Evolutionary conservation across 2,329 filamentous ascomycete genomes (phyloP), one percentile per base, ranked within the genome.

Genomic region (Aspergillus candidus): DNA sequence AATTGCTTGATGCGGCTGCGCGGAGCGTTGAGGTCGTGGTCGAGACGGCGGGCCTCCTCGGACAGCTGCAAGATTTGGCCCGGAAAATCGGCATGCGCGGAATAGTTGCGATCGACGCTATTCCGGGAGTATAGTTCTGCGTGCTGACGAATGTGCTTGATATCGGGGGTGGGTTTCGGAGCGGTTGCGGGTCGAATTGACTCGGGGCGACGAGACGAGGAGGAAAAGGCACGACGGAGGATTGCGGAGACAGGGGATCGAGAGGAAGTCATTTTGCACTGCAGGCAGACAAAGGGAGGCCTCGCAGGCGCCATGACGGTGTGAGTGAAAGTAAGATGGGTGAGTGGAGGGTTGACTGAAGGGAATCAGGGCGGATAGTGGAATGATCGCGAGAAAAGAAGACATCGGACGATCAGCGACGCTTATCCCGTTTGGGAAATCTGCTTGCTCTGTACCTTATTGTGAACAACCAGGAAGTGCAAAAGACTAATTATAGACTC

Each of bases 71-170:
- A 52, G 35, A 83, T 82, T 32, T 68, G 67, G 58, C 69, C 74
- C 3, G 79, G 73, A 39, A 76, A 71, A 11, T 71, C 66, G 11
- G 72, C 67, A 43, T 77, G 74, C 0, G 68, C 63, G 11, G 65
- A 74, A 70, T 96, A 96, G 65, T 96, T 96, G 55, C 93, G 82
- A 54, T 89, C 83, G 47, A 84, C 64, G 68, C 88, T 94, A 61
- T 94, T 97, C 53, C 84, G 75, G 55, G 85, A 78, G 72, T 96
- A 86, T 12, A 94, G 76, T 11, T 83, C 79, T 12, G 86, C 80
- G 67, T 94, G 86, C 60, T 88, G 79, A 46, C 90, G 89, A 64
- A 98, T 95, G 70, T 93, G 84, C 65, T 88, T 91, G 62, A 94
- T 77, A 70, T 96, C 86, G 53, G 94, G 77, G 37, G 78, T 78